phyloP scores from a whole-genome alignment of 176 grass and related monocot genomes.

The Musa beccarii region DNA sequence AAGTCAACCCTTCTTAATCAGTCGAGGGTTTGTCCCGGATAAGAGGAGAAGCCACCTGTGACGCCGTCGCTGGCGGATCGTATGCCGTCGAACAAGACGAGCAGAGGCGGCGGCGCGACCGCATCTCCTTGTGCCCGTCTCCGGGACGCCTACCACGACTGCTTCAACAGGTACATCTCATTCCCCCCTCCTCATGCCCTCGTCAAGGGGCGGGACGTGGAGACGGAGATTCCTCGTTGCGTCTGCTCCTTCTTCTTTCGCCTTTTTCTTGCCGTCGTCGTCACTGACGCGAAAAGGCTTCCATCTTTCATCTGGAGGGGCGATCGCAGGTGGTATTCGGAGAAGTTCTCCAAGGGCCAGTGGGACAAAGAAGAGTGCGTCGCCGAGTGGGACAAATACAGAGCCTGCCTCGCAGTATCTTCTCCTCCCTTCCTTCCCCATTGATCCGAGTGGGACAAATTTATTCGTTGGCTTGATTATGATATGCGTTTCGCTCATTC shows the following conservation, averaged over 20 bases:
- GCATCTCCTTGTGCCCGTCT: conserved; percentile 61
- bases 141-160: conserved; percentile 74
- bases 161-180: conserved; percentile 56
- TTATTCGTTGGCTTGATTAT: background rate
- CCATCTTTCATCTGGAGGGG: background rate
- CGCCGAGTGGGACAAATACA: conserved; percentile 66
- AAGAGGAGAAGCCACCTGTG: background rate
- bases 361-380: conserved; percentile 80
- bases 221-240: background rate
- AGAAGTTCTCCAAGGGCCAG: conserved; percentile 91
- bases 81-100: conserved; percentile 5
- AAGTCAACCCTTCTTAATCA: no score
- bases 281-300: background rate
- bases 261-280: background rate
- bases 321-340: conserved; percentile 60
- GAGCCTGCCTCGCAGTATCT: conserved; percentile 56
- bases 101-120: conserved; percentile 13
- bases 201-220: background rate
- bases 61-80: conserved; percentile 14
- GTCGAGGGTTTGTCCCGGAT: no score
- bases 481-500: background rate
- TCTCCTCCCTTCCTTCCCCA: background rate
- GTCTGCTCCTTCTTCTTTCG: background rate
- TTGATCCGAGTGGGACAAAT: background rate
- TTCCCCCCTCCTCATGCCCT: background rate